A percentile compares a stretch with the other conserved stretches of the same genome.
Conservation (phyloP, 2,329 filamentous ascomycete species). For the Neopestalotiopsis sp. region DNA sequence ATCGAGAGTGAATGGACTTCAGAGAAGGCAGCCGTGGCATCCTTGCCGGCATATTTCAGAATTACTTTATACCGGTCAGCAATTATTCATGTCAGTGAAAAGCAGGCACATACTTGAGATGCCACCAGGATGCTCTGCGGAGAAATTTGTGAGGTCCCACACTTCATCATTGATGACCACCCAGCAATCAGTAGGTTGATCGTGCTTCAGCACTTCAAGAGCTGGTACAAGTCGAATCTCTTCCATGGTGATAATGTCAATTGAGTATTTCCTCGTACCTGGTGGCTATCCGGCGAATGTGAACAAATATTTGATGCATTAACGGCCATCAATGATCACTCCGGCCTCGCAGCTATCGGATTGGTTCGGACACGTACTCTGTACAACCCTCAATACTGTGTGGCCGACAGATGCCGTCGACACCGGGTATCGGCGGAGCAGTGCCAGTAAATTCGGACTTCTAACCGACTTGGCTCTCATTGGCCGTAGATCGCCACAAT, state of each 20-base stretch:
- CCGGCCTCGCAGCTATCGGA: not conserved
- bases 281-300: not conserved
- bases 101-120: not conserved
- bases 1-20: constrained; percentile 52
- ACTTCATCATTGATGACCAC: not conserved
- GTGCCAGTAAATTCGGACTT: too few relatives aligned
- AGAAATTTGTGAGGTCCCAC: not conserved
- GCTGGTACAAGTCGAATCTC: not conserved
- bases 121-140: not conserved
- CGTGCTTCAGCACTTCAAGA: not conserved
- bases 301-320: not conserved
- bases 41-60: constrained; percentile 54
- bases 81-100: not conserved
- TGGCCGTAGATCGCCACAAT: too few relatives aligned
- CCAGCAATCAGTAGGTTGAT: not conserved
- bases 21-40: constrained; percentile 58
- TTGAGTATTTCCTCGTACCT: not conserved
- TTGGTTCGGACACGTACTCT: not conserved
- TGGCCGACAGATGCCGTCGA: not conserved
- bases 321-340: not conserved
- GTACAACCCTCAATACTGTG: not conserved
- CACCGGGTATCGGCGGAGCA: not conserved
- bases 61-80: constrained; percentile 40
- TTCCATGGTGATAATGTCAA: not conserved
- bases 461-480: too few relatives aligned